A percentile compares a stretch with the other conserved stretches of the same genome.
These are phyloP conservation scores for Hymenoscyphus fructigenus DNA, from an alignment of 2,329 filamentous ascomycete species.

Conservation along the genomic window DNA sequence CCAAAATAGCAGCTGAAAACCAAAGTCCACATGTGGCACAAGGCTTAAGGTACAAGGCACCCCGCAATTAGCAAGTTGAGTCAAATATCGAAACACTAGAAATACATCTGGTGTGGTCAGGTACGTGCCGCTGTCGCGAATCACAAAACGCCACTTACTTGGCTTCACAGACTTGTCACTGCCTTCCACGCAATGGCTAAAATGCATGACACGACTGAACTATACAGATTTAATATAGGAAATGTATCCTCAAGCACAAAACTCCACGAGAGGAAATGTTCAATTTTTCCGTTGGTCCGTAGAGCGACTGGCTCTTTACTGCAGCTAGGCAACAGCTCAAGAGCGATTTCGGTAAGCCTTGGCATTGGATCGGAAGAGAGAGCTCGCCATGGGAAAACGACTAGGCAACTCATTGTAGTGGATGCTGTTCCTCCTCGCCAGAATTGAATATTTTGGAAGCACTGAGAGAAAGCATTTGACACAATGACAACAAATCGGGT, in stretches of 20 bases:
- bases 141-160: background rate
- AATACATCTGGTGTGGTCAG: background rate
- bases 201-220: background rate
- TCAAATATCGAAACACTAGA: background rate
- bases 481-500: background rate
- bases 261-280: background rate
- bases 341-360: background rate
- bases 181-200: background rate
- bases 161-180: background rate
- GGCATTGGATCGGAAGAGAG: no score
- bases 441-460: background rate
- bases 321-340: background rate
- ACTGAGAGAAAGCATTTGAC: background rate
- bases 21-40: background rate
- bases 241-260: background rate
- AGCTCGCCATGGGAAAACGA: no score
- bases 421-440: no score
- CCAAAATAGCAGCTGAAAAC: background rate
- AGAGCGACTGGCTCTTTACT: slow-evolving; percentile 3
- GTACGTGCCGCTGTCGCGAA: background rate
- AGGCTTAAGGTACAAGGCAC: background rate
- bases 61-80: background rate
- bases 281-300: background rate
- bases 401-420: no score
- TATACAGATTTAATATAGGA: background rate